Evolutionary conservation across 108 stramenopile genomes (phyloP).

Genomic region (Cyclotella baltica): DNA sequence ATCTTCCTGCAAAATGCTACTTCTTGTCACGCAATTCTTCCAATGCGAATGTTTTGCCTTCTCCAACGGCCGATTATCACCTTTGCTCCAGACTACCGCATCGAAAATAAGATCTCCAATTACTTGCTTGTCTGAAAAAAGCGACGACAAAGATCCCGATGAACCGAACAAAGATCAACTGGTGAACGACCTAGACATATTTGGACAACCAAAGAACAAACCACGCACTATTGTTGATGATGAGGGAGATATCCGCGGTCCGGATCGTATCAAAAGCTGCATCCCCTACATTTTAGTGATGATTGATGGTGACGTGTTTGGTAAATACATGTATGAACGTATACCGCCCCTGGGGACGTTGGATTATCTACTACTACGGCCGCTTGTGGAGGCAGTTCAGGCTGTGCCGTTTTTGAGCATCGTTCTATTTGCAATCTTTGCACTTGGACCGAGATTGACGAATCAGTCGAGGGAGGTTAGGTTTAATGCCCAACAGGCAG

Average conservation of each 20-base stretch:
- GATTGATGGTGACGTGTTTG: conserved; percentile 71
- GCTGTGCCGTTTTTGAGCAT: conserved; percentile 67
- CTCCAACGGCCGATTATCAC: neutral
- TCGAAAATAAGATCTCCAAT: neutral
- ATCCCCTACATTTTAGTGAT: conserved; percentile 60
- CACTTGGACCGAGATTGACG: conserved; percentile 65
- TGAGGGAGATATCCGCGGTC: conserved; percentile 44
- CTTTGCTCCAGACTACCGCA: neutral
- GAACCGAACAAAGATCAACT: conserved; percentile 29
- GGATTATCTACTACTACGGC: conserved; percentile 64
- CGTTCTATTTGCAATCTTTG: conserved; percentile 70
- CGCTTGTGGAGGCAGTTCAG: conserved; percentile 56
- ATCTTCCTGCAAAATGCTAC: neutral
- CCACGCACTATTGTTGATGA: conserved; percentile 21
- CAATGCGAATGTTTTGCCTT: neutral
- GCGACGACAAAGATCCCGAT: conserved; percentile 23
- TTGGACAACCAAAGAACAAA: conserved; percentile 41
- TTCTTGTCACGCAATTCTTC: neutral
- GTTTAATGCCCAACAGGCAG: conserved; percentile 88
- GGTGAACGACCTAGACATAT: conserved; percentile 46
- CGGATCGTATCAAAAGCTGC: conserved; percentile 52
- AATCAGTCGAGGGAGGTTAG: conserved; percentile 69
- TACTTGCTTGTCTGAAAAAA: conserved; percentile 6
- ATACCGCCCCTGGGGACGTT: conserved; percentile 73
- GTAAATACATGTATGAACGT: conserved; percentile 75